These are phyloP conservation scores for Globisporangium yorkense DNA, from an alignment of 352 stramenopile species.

Conservation along the genomic window DNA sequence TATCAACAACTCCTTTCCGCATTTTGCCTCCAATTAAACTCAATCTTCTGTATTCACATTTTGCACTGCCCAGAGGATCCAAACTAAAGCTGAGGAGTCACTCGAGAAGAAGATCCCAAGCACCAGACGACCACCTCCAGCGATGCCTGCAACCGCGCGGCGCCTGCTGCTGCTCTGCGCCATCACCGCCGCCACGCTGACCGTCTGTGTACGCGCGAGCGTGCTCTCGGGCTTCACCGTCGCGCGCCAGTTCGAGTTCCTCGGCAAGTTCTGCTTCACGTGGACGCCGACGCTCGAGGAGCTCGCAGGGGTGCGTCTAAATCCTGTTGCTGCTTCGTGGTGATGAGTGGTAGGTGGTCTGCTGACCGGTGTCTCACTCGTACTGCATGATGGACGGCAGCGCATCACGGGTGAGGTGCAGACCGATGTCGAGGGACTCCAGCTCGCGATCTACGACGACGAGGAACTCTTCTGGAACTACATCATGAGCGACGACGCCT, in stretches of 20 bases:
- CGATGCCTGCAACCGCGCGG: neutral
- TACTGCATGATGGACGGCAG: conserved; percentile 10
- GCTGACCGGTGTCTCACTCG: neutral
- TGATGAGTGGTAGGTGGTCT: too few species aligned
- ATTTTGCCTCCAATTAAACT: too few species aligned
- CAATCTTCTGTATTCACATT: too few species aligned
- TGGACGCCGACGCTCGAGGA: conserved; percentile 51
- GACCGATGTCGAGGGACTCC: conserved; percentile 49
- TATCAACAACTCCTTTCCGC: too few species aligned
- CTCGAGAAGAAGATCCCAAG: too few species aligned
- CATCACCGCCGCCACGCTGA: neutral
- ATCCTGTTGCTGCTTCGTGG: neutral
- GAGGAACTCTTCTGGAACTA: conserved; percentile 75
- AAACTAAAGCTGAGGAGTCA: too few species aligned
- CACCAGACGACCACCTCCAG: too few species aligned
- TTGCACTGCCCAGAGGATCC: too few species aligned
- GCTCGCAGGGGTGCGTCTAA: conserved; percentile 29
- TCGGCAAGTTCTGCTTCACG: conserved; percentile 82
- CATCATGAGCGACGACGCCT: conserved; percentile 51
- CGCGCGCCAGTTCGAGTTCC: conserved; percentile 65
- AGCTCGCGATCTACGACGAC: conserved; percentile 80
- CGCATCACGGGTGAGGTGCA: conserved; percentile 55
- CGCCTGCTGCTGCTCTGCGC: neutral
- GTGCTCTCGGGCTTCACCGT: conserved; percentile 58
- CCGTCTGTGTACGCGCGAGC: conserved; percentile 18